A percentile compares a stretch with the other conserved stretches of the same genome.
Evolutionary conservation across 768 basidiomycete species (phyloP).

Genomic region (Trametes coccinea): DNA sequence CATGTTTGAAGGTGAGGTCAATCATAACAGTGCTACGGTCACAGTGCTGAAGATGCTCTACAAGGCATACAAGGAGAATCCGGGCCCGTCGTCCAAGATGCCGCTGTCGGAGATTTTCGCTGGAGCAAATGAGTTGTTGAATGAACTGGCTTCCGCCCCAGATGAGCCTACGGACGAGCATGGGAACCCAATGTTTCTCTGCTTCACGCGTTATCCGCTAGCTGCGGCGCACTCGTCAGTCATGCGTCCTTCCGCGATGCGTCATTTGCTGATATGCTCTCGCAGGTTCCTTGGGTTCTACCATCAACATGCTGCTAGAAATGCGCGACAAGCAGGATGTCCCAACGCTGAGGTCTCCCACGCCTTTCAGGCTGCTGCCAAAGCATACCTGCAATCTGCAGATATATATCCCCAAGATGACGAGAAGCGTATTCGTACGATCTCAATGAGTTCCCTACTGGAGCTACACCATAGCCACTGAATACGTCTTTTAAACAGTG

Average conservation of each 20-base stretch:
- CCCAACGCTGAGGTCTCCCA: neutral
- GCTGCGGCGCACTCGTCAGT: constrained; percentile 8
- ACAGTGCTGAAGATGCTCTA: neutral
- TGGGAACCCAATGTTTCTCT: neutral
- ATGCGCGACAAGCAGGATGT: neutral
- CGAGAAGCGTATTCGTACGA: constrained; percentile 9
- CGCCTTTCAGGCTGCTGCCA: neutral
- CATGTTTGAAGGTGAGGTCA: constrained; percentile 36
- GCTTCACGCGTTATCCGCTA: constrained; percentile 8
- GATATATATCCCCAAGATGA: constrained; percentile 18
- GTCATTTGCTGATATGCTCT: too few relatives aligned
- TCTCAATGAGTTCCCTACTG: neutral
- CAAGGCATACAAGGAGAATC: constrained; percentile 2
- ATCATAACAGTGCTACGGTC: neutral
- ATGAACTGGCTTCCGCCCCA: neutral
- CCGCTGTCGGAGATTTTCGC: neutral
- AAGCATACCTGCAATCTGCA: constrained; percentile 12
- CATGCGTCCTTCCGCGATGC: too few relatives aligned
- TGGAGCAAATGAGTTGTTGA: constrained; percentile 4
- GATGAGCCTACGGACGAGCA: neutral
- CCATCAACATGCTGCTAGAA: constrained; percentile 12
- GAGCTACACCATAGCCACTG: neutral
- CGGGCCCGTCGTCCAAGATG: neutral
- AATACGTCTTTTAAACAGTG: constrained; percentile 1
- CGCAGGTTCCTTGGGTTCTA: constrained; percentile 18